Conservation (phyloP, 345 rosid species). For the Lenwebbia sp. region DNA sequence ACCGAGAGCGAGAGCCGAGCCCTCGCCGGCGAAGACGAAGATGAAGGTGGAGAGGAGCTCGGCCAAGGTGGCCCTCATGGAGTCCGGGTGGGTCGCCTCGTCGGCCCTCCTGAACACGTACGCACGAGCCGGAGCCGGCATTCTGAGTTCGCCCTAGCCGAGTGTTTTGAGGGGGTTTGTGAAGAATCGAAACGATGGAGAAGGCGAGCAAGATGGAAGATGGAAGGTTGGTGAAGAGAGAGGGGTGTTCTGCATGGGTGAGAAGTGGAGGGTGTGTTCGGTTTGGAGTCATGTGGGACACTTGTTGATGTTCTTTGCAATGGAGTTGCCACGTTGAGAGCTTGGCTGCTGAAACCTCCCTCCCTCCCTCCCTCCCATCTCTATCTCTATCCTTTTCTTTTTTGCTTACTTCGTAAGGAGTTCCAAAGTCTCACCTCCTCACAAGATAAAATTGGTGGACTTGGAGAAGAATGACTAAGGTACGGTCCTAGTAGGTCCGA, state of each 20-base stretch:
- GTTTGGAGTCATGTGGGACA: background rate
- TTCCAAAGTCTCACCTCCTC: background rate
- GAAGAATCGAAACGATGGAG: background rate
- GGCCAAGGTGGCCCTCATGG: slow-evolving; percentile 46
- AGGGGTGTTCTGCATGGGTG: background rate
- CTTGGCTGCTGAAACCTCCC: background rate
- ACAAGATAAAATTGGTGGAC: no score
- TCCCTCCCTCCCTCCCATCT: background rate
- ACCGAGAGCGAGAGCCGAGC: slow-evolving; percentile 69
- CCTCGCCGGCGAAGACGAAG: slow-evolving; percentile 75
- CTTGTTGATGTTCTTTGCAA: background rate
- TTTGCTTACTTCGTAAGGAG: background rate
- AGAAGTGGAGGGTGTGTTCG: background rate
- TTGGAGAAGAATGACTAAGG: no score
- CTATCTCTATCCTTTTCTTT: background rate
- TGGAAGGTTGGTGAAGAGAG: background rate
- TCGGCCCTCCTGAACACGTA: slow-evolving; percentile 34
- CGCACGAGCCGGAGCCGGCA: slow-evolving; percentile 15
- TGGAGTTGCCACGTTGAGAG: background rate
- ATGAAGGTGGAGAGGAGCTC: slow-evolving; percentile 62
- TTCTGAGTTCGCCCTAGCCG: background rate
- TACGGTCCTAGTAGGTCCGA: no score
- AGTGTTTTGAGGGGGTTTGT: background rate
- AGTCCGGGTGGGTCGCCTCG: slow-evolving; percentile 41
- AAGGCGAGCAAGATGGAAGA: background rate